These are phyloP conservation scores for Dendrocalamus sinicus DNA, from an alignment of 176 grass and related monocot species.

Conservation along the genomic window DNA sequence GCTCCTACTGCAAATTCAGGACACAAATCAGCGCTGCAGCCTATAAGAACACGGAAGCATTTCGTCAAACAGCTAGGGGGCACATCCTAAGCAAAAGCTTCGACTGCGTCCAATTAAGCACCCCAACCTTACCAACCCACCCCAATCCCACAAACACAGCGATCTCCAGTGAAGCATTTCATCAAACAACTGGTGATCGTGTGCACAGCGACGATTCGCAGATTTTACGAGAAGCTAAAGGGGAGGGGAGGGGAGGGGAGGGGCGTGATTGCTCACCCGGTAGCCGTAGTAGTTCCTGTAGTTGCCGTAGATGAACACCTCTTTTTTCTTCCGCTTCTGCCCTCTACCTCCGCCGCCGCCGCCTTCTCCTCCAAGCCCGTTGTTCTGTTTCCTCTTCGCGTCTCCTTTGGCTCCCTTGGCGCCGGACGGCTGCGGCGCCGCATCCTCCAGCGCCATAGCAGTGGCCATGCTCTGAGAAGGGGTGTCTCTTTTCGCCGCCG, in stretches of 20 bases:
- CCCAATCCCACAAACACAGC: neutral
- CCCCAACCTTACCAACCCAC: neutral
- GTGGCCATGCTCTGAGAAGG: slow-evolving; percentile 1
- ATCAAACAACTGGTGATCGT: neutral
- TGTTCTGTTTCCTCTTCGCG: slow-evolving; percentile 17
- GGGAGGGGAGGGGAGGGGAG: neutral
- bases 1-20: neutral
- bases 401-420: slow-evolving; percentile 10
- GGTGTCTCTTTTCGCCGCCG: neutral
- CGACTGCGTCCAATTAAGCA: neutral
- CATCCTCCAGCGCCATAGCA: slow-evolving; percentile 30
- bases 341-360: neutral
- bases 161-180: neutral
- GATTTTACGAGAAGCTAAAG: neutral
- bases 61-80: slow-evolving; percentile 23
- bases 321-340: slow-evolving; percentile 62
- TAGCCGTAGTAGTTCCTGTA: slow-evolving; percentile 96
- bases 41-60: neutral
- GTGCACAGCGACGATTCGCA: neutral
- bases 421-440: slow-evolving; percentile 25
- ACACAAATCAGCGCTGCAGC: neutral
- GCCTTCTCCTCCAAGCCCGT: neutral
- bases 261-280: slow-evolving; percentile 51
- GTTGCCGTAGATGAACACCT: slow-evolving; percentile 87
- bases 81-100: neutral